Conservation (phyloP, 352 stramenopile species). For the Phytopythium delawarense region DNA sequence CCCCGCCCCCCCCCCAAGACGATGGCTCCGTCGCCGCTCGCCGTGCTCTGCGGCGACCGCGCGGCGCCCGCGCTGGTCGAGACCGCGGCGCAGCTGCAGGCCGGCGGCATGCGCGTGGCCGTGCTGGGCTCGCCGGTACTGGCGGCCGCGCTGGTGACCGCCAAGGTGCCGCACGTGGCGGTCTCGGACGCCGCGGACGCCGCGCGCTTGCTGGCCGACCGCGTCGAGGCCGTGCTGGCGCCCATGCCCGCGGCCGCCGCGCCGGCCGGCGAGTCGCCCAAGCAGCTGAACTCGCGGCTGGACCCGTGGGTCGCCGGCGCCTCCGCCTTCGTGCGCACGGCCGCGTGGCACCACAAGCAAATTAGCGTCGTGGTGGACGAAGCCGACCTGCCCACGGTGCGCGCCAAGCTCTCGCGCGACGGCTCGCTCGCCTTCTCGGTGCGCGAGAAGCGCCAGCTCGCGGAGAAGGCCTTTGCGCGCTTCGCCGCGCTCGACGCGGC, state of each 20-base stretch:
- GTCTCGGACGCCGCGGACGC: slow-evolving; percentile 59
- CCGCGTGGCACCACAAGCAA: slow-evolving; percentile 86
- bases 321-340: slow-evolving; percentile 76
- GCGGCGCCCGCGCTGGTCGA: slow-evolving; percentile 43
- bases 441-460: slow-evolving; percentile 60
- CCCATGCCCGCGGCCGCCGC: slow-evolving; percentile 32
- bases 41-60: slow-evolving; percentile 63
- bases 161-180: slow-evolving; percentile 73
- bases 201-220: slow-evolving; percentile 64
- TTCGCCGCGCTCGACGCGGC: slow-evolving; percentile 72
- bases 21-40: slow-evolving; percentile 37
- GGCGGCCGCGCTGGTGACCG: slow-evolving; percentile 53
- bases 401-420: slow-evolving; percentile 56
- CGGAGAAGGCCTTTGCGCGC: slow-evolving; percentile 75
- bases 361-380: slow-evolving; percentile 79
- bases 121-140: slow-evolving; percentile 51
- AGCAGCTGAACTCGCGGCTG: slow-evolving; percentile 41
- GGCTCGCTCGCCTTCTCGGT: slow-evolving; percentile 63
- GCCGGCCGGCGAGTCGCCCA: slow-evolving; percentile 23
- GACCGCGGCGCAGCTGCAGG: slow-evolving; percentile 45
- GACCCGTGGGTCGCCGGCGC: slow-evolving; percentile 67
- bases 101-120: slow-evolving; percentile 52
- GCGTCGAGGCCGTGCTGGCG: slow-evolving; percentile 63
- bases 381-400: slow-evolving; percentile 42
- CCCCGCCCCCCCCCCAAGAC: not conserved